These are phyloP conservation scores for Zasmidium angulare DNA, from an alignment of 2,329 filamentous ascomycete species.

Conservation along the genomic window DNA sequence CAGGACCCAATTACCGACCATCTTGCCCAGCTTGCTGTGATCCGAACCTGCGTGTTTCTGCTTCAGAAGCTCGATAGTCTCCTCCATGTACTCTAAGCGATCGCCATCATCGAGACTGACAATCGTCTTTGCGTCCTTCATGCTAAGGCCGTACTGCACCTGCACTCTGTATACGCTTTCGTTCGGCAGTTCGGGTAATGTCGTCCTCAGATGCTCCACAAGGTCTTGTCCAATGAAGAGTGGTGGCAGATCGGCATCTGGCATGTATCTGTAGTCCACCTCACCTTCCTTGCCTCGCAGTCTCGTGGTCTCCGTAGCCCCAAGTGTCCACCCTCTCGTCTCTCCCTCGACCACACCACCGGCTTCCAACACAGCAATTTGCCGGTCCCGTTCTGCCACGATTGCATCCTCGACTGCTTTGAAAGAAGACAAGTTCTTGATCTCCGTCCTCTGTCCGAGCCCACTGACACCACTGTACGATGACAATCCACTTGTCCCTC, in stretches of 20 bases:
- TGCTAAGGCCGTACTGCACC: slow-evolving; percentile 64
- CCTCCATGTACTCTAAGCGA: slow-evolving; percentile 78
- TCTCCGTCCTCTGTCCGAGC: slow-evolving; percentile 87
- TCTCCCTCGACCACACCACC: slow-evolving; percentile 78
- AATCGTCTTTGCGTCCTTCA: slow-evolving; percentile 81
- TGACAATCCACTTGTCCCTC: slow-evolving; percentile 41
- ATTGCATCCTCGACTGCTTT: slow-evolving; percentile 95
- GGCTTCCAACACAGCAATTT: slow-evolving; percentile 75
- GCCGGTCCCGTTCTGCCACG: slow-evolving; percentile 82
- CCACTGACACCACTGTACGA: slow-evolving; percentile 59
- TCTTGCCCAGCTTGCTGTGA: slow-evolving; percentile 43
- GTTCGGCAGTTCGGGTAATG: slow-evolving; percentile 72
- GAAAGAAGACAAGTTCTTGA: slow-evolving; percentile 95
- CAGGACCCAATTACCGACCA: slow-evolving; percentile 60
- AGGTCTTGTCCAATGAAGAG: slow-evolving; percentile 72
- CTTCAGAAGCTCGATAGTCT: slow-evolving; percentile 55
- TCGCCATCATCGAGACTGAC: slow-evolving; percentile 75
- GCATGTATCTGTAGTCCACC: slow-evolving; percentile 98
- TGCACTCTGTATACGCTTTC: slow-evolving; percentile 55
- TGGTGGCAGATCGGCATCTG: slow-evolving; percentile 85
- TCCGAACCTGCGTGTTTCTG: slow-evolving; percentile 32
- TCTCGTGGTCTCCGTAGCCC: slow-evolving; percentile 75
- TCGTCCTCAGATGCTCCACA: slow-evolving; percentile 60
- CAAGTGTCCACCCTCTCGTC: slow-evolving; percentile 89
- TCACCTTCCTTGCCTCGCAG: slow-evolving; percentile 93